Conservation (phyloP, 129 eudicot species). For the Kitagawia praeruptora region DNA sequence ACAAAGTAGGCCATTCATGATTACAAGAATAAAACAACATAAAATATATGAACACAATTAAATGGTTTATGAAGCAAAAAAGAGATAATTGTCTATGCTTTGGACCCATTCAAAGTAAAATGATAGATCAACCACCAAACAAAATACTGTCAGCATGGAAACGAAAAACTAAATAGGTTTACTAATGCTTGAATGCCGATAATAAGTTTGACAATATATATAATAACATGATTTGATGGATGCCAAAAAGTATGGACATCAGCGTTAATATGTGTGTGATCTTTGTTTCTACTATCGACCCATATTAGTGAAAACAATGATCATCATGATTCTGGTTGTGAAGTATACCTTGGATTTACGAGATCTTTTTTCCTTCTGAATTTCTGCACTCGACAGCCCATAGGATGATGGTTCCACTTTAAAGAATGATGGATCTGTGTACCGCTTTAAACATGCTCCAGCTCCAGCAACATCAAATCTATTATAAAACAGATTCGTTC, state of each 20-base stretch:
- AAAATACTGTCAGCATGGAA: not conserved
- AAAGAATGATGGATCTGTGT: slow-evolving; percentile 79
- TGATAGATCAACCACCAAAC: not conserved
- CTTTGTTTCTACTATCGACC: not conserved
- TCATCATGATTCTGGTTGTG: not conserved
- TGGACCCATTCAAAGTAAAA: not conserved
- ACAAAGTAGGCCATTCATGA: not conserved
- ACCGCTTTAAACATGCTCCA: slow-evolving; percentile 94
- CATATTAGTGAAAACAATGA: not conserved
- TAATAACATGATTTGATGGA: not conserved
- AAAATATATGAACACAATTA: not conserved
- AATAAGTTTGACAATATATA: not conserved
- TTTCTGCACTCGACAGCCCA: slow-evolving; percentile 37
- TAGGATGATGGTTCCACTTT: slow-evolving; percentile 53
- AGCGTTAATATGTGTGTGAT: not conserved
- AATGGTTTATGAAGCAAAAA: not conserved
- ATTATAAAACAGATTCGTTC: slow-evolving; percentile 1
- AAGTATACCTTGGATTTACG: slow-evolving; percentile 59
- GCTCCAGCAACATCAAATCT: slow-evolving; percentile 98
- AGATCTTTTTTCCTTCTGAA: slow-evolving; percentile 62
- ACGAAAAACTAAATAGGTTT: not conserved
- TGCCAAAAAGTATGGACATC: not conserved
- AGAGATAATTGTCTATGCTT: not conserved
- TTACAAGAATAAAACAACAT: not conserved
- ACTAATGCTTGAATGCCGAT: not conserved